These are phyloP conservation scores for Leishmania arabica DNA, from an alignment of 208 protist species.

Conservation along the genomic window DNA sequence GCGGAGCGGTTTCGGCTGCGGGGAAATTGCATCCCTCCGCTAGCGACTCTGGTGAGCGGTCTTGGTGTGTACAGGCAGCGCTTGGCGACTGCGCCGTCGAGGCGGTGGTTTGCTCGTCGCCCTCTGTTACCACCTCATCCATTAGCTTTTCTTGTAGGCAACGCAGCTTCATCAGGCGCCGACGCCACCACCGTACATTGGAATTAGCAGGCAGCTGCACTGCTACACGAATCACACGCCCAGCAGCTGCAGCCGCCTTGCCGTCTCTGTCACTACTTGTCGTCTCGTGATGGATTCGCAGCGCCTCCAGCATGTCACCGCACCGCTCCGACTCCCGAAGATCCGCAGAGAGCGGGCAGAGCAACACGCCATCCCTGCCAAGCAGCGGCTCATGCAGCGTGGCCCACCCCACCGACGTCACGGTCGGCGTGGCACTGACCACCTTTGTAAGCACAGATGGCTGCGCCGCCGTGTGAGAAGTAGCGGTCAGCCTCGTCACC, in stretches of 20 bases:
- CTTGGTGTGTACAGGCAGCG: background rate
- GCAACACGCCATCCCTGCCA: constrained; percentile 52
- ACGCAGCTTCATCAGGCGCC: constrained; percentile 10
- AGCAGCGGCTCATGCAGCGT: constrained; percentile 55
- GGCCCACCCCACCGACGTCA: constrained; percentile 45
- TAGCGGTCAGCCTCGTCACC: background rate
- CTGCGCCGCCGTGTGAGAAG: background rate
- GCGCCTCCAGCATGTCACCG: background rate
- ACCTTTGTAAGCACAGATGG: background rate
- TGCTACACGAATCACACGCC: constrained; percentile 18
- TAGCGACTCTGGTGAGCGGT: background rate
- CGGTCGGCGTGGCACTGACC: background rate
- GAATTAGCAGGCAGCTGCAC: constrained; percentile 23
- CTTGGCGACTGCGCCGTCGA: background rate
- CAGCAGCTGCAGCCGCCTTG: background rate
- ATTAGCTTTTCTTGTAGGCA: background rate
- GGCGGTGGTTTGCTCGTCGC: background rate
- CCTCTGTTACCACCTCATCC: constrained; percentile 18
- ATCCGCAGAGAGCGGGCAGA: constrained; percentile 41
- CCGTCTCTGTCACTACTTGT: background rate
- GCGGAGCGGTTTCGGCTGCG: background rate
- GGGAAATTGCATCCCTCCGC: background rate
- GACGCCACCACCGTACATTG: constrained; percentile 23
- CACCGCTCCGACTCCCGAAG: constrained; percentile 25
- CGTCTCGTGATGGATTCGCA: too few relatives aligned